These are phyloP conservation scores for Lachancea sp. DNA, from an alignment of 805 yeast genomes.

Conservation along the genomic window DNA sequence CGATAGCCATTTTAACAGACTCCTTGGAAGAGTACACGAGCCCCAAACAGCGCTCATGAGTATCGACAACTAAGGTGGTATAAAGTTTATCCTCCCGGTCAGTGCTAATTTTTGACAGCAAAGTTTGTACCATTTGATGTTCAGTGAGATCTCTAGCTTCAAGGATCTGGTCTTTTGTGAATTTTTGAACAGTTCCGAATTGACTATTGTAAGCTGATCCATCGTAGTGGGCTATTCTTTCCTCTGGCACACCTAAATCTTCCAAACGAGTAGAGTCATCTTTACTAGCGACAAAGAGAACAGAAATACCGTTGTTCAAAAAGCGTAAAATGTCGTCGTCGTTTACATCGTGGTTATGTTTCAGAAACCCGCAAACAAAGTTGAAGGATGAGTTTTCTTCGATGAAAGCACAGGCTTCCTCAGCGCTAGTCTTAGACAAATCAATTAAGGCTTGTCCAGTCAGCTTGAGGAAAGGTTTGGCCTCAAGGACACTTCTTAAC, in stretches of 20 bases:
- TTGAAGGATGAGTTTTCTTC: conserved; percentile 14
- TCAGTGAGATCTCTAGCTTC: conserved; percentile 15
- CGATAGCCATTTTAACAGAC: conserved; percentile 75
- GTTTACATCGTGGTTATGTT: conserved; percentile 19
- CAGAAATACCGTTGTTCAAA: conserved; percentile 55
- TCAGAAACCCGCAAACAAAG: conserved; percentile 25
- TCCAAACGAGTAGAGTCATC: conserved; percentile 31
- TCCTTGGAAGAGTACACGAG: conserved; percentile 83
- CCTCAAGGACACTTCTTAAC: conserved; percentile 8
- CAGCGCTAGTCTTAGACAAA: conserved; percentile 16
- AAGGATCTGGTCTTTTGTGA: conserved; percentile 9
- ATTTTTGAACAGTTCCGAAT: conserved; percentile 13
- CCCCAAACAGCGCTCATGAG: conserved; percentile 69
- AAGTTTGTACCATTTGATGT: conserved; percentile 15
- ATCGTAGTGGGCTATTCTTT: conserved; percentile 37
- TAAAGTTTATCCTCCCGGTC: conserved; percentile 84
- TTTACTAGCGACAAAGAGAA: conserved; percentile 36
- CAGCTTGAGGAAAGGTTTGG: conserved; percentile 22
- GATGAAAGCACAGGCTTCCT: conserved; percentile 16
- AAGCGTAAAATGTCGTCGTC: conserved; percentile 45
- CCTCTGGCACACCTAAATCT: conserved; percentile 46
- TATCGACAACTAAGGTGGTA: conserved; percentile 75
- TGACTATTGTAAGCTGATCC: conserved; percentile 17
- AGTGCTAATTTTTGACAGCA: conserved; percentile 52
- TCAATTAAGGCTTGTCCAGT: conserved; percentile 27